phyloP scores from a whole-genome alignment of 148 eudicot species.

The Nyssa sinensis region DNA sequence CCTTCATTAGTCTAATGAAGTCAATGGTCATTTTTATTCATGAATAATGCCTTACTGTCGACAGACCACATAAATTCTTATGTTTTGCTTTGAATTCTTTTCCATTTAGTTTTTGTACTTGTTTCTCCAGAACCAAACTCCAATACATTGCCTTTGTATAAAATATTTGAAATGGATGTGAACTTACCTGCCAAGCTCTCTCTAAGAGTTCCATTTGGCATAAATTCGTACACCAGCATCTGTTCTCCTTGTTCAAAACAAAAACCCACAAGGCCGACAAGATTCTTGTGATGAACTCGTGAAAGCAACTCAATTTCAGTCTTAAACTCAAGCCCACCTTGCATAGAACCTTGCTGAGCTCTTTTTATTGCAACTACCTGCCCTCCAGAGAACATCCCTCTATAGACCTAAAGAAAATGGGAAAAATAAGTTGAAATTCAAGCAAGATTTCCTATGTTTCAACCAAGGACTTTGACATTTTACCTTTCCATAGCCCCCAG shows the following conservation, averaged over 20 bases:
- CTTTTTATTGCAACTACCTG: conserved; percentile 78
- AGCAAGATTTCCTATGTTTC: background rate
- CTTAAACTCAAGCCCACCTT: conserved; percentile 89
- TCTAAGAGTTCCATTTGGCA: conserved; percentile 90
- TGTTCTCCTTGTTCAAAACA: conserved; percentile 91
- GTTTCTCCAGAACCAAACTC: background rate
- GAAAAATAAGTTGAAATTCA: background rate
- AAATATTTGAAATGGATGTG: background rate
- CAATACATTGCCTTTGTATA: background rate
- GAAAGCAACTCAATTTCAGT: conserved; percentile 95
- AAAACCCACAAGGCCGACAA: conserved; percentile 79
- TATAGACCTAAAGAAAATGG: conserved; percentile 56
- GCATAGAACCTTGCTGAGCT: conserved; percentile 81
- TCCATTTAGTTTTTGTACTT: background rate
- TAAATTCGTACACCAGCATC: conserved; percentile 85
- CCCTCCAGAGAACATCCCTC: conserved; percentile 68
- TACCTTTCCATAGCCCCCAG: conserved; percentile 98
- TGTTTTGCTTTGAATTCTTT: background rate
- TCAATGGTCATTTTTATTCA: too few relatives aligned
- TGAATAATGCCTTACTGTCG: too few relatives aligned
- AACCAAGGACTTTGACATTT: background rate
- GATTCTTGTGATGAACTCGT: conserved; percentile 92
- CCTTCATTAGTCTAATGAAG: too few relatives aligned
- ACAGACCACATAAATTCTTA: too few relatives aligned
- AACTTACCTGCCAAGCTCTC: conserved; percentile 69